Base-by-base conservation (phyloP, 768 basidiomycete genomes). In the Leccinum aurantiacum region DNA sequence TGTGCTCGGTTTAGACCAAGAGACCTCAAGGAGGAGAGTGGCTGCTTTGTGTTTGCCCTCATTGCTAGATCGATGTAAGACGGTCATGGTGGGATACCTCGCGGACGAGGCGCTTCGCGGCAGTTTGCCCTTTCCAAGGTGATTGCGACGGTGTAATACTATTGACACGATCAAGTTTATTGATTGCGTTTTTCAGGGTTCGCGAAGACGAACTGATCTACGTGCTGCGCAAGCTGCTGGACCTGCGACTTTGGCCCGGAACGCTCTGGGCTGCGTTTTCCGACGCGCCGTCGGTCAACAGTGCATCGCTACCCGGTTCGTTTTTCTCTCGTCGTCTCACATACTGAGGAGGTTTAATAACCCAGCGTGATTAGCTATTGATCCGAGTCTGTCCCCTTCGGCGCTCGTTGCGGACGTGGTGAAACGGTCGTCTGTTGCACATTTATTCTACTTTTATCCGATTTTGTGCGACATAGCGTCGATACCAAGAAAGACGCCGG, bases 151-250 rank as follows among this genome's bases (percentile, higher is more conserved):
- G 8, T 52, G n/a, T 6, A 47, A 19, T 4, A n/a, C 17, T n/a
- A 9, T 4, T 3, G 11, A 15, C 13, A 22, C 8, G 17, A n/a
- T 9, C 25, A 11, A 2, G 31, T 4, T 54, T 9, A 9, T 27
- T 59, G 6, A 59, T 50, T 51, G 52, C 37, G 35, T 54, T 2
- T 35, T 5, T 41, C 19, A 95, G 95, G 57, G 84, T 86, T 1
- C 82, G 93, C 25, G 94, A 98, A 72, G 93, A 96, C 65, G 96
- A 98, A 66, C 69, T 98, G 14, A 71, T 95, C 2, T 96, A 95
- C 69, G 82, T 94, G 27, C 75, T 98, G 13, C 84, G 84, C 46
- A 91, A 92, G 62, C 76, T 98, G n/a, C 77, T 85, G 13, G 80
- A 82, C 41, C 76, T 95, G 22, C 80, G 80, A n/a, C 74, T 97